Evolutionary conservation across 169 alveolate genomes (phyloP).

Genomic region (Theileria parva): DNA sequence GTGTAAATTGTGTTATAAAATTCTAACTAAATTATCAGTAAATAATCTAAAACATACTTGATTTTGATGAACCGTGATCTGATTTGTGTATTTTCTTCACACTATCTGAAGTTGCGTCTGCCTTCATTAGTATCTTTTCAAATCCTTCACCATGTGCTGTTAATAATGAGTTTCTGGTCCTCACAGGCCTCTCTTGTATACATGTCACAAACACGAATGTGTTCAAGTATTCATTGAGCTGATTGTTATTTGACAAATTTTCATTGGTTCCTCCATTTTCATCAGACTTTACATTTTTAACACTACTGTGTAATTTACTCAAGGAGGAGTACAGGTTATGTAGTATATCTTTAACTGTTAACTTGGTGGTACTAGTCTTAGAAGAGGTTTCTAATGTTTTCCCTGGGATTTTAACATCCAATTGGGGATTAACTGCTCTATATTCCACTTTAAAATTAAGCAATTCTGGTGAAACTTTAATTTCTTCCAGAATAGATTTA

Average conservation of each 20-base stretch:
- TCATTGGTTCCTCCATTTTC: not conserved
- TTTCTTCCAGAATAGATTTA: constrained; percentile 63
- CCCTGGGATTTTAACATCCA: constrained; percentile 6
- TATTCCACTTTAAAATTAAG: constrained; percentile 48
- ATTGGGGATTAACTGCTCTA: constrained; percentile 10
- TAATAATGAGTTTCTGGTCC: constrained; percentile 53
- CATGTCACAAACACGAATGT: constrained; percentile 30
- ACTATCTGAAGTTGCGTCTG: constrained; percentile 19
- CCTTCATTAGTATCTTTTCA: constrained; percentile 50
- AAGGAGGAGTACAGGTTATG: constrained; percentile 14
- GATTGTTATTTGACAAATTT: not conserved
- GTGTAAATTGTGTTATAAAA: not conserved
- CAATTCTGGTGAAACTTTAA: constrained; percentile 53
- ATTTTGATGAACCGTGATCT: not conserved
- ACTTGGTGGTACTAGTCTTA: constrained; percentile 6
- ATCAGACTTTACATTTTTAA: not conserved
- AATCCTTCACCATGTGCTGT: constrained; percentile 61
- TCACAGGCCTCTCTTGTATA: constrained; percentile 44
- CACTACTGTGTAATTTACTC: not conserved
- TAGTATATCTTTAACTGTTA: constrained; percentile 19
- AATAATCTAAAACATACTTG: not conserved
- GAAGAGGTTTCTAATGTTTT: constrained; percentile 11
- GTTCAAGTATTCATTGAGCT: constrained; percentile 15
- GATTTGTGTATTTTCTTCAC: constrained; percentile 11
- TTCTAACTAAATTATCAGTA: not conserved